These are phyloP conservation scores for Arxiozyma slooffiae DNA, from an alignment of 1,139 yeast genomes.

Conservation along the genomic window DNA sequence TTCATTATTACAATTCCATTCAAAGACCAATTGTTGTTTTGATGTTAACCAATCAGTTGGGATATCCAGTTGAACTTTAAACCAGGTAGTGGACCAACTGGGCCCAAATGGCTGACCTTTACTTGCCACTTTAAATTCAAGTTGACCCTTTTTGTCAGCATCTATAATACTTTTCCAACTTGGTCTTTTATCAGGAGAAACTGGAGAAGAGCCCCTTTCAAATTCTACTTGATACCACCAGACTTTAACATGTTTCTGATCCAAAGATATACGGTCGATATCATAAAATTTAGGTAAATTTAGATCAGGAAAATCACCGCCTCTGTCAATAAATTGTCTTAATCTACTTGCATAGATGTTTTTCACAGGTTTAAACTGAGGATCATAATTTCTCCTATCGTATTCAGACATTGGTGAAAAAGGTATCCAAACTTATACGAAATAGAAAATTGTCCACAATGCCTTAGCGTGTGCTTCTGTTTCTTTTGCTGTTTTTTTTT, in stretches of 20 bases:
- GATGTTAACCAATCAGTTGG: slow-evolving; percentile 47
- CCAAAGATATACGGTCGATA: slow-evolving; percentile 37
- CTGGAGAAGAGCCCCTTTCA: slow-evolving; percentile 27
- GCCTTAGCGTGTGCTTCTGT: too few species aligned
- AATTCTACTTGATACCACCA: slow-evolving; percentile 29
- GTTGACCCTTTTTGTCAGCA: slow-evolving; percentile 25
- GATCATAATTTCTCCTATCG: slow-evolving; percentile 42
- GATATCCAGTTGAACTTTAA: slow-evolving; percentile 51
- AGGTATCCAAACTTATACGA: neutral
- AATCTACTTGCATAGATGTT: slow-evolving; percentile 67
- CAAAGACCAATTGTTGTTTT: slow-evolving; percentile 49
- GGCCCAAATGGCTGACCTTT: slow-evolving; percentile 85
- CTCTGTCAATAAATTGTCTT: slow-evolving; percentile 64
- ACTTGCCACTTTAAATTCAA: slow-evolving; percentile 39
- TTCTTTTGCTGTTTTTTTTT: too few species aligned
- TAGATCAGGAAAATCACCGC: slow-evolving; percentile 60
- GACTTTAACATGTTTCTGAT: slow-evolving; percentile 22
- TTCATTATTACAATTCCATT: slow-evolving; percentile 84
- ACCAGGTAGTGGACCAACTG: slow-evolving; percentile 96
- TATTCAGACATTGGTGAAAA: slow-evolving; percentile 12
- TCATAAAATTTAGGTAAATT: slow-evolving; percentile 82
- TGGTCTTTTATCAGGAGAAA: slow-evolving; percentile 46
- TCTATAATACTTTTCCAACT: slow-evolving; percentile 60
- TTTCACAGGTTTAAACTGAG: slow-evolving; percentile 77
- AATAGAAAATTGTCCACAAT: neutral